These are phyloP conservation scores for Lizonia empirigonia DNA, from an alignment of 2,329 filamentous ascomycete species.

Conservation along the genomic window DNA sequence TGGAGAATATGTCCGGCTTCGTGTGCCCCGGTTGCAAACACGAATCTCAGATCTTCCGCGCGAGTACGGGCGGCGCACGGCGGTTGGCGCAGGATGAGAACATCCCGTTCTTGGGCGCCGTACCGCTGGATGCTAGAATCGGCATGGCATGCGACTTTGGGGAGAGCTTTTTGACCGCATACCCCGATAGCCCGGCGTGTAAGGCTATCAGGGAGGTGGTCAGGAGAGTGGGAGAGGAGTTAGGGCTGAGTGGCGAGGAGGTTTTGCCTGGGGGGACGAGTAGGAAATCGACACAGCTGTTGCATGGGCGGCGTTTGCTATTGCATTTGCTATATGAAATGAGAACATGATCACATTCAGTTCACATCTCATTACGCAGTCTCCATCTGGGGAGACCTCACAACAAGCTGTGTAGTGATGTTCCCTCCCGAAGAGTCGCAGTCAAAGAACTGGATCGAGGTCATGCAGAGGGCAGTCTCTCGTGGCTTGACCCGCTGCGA, in stretches of 20 bases:
- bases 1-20: slow-evolving; percentile 98
- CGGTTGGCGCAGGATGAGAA: slow-evolving; percentile 82
- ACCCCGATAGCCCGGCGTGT: slow-evolving; percentile 90
- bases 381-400: too few relatives aligned
- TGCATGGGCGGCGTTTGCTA: slow-evolving; percentile 3
- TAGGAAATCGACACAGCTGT: not conserved
- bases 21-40: slow-evolving; percentile 92
- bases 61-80: slow-evolving; percentile 86
- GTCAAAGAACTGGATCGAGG: too few relatives aligned
- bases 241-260: slow-evolving; percentile 39
- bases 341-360: too few relatives aligned
- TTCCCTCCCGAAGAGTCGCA: too few relatives aligned
- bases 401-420: too few relatives aligned
- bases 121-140: slow-evolving; percentile 91
- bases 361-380: too few relatives aligned
- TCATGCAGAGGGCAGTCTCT: too few relatives aligned
- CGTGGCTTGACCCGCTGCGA: too few relatives aligned
- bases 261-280: slow-evolving; percentile 34
- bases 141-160: slow-evolving; percentile 97
- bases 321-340: too few relatives aligned
- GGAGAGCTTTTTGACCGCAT: slow-evolving; percentile 95
- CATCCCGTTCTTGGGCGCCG: slow-evolving; percentile 85
- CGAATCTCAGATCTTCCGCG: slow-evolving; percentile 80
- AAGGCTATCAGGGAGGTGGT: slow-evolving; percentile 82
- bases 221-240: slow-evolving; percentile 64